Base-by-base conservation (phyloP, 345 rosid species). In the Heritiera fomes region DNA sequence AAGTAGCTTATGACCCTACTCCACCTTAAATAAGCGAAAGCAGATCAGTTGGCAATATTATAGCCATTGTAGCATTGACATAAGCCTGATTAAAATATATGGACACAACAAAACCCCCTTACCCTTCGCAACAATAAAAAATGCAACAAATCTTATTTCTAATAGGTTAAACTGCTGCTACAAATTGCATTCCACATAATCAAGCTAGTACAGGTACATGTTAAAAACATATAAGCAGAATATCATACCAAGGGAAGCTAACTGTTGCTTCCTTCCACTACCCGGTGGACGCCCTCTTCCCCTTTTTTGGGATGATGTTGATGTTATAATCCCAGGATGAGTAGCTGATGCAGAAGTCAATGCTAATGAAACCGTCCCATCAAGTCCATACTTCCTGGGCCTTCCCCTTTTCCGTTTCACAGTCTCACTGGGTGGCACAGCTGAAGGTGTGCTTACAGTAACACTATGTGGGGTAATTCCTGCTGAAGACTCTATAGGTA, bases 211-310 rank as follows among this genome's bases (percentile, higher is more conserved):
- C 28, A 23, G 0, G 4, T 34, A 47, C 23, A 56, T 18, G 6
- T 20, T 53, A 76, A 40, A 43, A 40, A 43, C 15, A 14, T 7
- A 40, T 55, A 18, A 63, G 60, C 63, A 52, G 28, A 79, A 67
- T 18, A 69, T 9, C 82, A 80, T 86, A 91, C 97, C 99, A 43
- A 83, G 85, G 50, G 97, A 89, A 88, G 89, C 82, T 53, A 86
- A 77, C 68, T 87, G 89, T 73, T 90, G 96, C 84, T 94, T 96
- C 90, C 87, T 89, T 70, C 98, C 95, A 34, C 87, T 88, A 53
- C 98, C 98, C 0, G 91, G 97, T 43, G 98, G 98, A 59, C 98
- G 87, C 72, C 99, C 99, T 82, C 98, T 89, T 30, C 97, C 97
- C 52, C 98, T 87, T 86, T 90, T 95, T 80, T 88, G 94, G 28